Evolutionary conservation across 352 stramenopile species (phyloP).

Genomic region (Thalassiosira livingstoniorum): DNA sequence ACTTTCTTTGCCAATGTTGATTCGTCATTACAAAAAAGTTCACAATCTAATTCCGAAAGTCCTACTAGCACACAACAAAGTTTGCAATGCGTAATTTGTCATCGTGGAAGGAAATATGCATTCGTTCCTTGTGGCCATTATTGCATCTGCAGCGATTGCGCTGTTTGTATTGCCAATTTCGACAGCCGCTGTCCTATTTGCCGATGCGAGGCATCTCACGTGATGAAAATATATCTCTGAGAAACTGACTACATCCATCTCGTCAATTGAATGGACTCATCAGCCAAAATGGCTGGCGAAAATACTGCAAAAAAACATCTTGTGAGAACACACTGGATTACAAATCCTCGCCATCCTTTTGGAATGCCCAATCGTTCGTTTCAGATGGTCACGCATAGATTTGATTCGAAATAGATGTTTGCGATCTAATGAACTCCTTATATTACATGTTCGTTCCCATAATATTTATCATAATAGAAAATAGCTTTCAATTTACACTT

Average conservation of each 20-base stretch:
- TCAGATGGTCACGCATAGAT: no score
- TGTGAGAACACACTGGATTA: neutral
- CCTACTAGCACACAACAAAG: neutral
- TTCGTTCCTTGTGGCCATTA: slow-evolving; percentile 30
- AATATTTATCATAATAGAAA: no score
- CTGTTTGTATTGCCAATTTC: slow-evolving; percentile 20
- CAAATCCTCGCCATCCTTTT: neutral
- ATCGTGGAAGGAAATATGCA: slow-evolving; percentile 15
- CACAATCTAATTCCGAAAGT: neutral
- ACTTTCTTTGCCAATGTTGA: neutral
- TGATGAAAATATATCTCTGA: slow-evolving; percentile 25
- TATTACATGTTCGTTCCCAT: no score
- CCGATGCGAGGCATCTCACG: slow-evolving; percentile 6
- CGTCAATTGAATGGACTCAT: neutral
- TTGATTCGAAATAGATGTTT: no score
- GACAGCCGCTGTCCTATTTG: slow-evolving; percentile 25
- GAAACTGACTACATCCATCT: neutral
- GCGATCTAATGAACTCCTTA: no score
- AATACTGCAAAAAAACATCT: neutral
- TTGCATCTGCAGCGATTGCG: slow-evolving; percentile 24
- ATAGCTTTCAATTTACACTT: no score
- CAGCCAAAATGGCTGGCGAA: neutral
- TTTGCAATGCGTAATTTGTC: slow-evolving; percentile 16
- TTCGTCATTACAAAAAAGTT: neutral
- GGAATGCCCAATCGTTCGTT: no score